Evolutionary conservation across 2,329 filamentous ascomycete species (phyloP), one percentile per base, ranked within the genome.

Genomic region (Pleochaeta shiraiana): DNA sequence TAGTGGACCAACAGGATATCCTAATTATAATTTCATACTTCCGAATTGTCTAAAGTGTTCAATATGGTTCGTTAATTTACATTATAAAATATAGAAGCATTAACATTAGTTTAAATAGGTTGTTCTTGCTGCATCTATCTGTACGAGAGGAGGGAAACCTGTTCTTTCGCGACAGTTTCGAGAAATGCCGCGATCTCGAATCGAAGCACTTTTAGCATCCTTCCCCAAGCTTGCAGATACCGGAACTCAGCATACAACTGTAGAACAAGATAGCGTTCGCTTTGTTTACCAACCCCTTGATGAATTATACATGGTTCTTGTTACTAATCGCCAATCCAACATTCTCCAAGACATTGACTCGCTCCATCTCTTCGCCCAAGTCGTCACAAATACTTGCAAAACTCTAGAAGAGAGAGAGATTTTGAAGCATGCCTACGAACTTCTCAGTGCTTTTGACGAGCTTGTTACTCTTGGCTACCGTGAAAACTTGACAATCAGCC

Each of bases 341-440:
- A 98, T 98, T 70, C 82, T 98, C 63, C 93, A 98, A 78, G 93
- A 98, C 76, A 98, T 98, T 75, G 93, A 97, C 77, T 95, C 93
- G 66, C 83, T 98, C 66, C 95, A 98, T 75, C 82, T 98, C 24
- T 98, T 98, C 74, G 92, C 92, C 66, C 93, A 98, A 78, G 92
- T 98, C 19, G 93, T 96, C 64, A 90, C 88, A 66, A 95, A 88
- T 76, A 92, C 95, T 73, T 98, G 93, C 83, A 95, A 92, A 78
- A 95, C 83, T 70, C 76, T 97, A 67, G 95, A 98, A 72, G 95
- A 98, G 79, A 83, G 91, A 67, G 95, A 98, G 75, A 98, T 98
- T 69, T 73, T 93, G 67, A 87, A 86, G 75, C 95, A 96, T 82
- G 89, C 93, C 64, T 98, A 95, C 74, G 95, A 98, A 74, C 81